Percentiles rank a stretch among this genome's conserved stretches.
These are phyloP conservation scores for Ogataea parapolymorpha DNA, from an alignment of 805 yeast species.

Conservation along the genomic window DNA sequence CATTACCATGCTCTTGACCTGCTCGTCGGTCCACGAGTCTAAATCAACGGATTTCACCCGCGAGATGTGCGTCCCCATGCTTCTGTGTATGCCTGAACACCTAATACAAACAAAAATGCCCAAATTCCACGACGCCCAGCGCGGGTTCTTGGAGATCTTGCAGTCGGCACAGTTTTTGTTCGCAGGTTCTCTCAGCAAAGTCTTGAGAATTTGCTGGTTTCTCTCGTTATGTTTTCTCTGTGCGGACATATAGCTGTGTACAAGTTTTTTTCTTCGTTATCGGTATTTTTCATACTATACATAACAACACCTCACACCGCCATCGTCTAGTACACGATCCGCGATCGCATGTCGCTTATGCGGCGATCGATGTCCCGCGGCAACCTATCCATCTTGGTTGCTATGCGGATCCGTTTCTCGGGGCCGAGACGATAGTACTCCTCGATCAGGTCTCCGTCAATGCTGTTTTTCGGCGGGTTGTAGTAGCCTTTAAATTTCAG, in stretches of 20 bases:
- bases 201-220: constrained; percentile 69
- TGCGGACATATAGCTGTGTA: constrained; percentile 5
- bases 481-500: constrained; percentile 71
- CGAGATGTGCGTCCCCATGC: constrained; percentile 93
- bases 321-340: constrained; percentile 28
- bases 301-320: constrained; percentile 4
- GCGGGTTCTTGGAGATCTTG: constrained; percentile 82
- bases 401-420: constrained; percentile 36
- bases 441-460: constrained; percentile 90
- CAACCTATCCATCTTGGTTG: constrained; percentile 41
- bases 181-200: constrained; percentile 69
- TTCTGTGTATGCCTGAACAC: constrained; percentile 93
- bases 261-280: constrained; percentile 5
- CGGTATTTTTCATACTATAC: background rate
- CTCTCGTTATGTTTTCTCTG: constrained; percentile 36
- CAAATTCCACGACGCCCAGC: constrained; percentile 97
- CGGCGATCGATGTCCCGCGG: constrained; percentile 50
- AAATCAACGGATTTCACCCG: constrained; percentile 91
- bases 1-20: constrained; percentile 70
- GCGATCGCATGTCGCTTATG: constrained; percentile 48
- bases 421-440: constrained; percentile 38
- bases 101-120: constrained; percentile 92
- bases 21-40: constrained; percentile 96
- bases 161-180: constrained; percentile 90
- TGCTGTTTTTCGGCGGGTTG: constrained; percentile 68